Conservation (phyloP, 345 rosid species). For the Laguncularia racemosa region DNA sequence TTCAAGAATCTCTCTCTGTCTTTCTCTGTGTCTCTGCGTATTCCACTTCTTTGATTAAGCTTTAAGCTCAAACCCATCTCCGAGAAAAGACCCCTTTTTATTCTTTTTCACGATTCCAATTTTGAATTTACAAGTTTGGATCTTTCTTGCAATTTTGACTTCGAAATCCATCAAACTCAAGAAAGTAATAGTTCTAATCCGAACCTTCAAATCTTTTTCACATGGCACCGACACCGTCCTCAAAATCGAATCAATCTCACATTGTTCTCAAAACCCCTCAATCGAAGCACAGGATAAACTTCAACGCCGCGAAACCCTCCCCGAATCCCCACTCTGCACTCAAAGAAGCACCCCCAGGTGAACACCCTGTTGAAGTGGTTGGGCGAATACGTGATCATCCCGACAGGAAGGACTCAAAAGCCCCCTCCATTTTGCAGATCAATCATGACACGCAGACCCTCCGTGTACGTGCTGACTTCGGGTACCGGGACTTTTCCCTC, state of each 20-base stretch:
- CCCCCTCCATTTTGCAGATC: slow-evolving; percentile 42
- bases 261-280: slow-evolving; percentile 52
- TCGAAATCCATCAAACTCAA: no score
- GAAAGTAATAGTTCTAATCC: no score
- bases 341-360: slow-evolving; percentile 43
- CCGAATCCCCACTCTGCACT: slow-evolving; percentile 34
- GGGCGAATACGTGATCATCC: slow-evolving; percentile 59
- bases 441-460: slow-evolving; percentile 54
- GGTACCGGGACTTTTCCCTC: slow-evolving; percentile 81
- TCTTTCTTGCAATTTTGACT: no score
- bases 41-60: not conserved
- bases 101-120: not conserved
- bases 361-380: slow-evolving; percentile 88
- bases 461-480: slow-evolving; percentile 75
- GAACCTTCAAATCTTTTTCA: no score
- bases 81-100: not conserved
- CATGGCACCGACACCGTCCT: slow-evolving; percentile 84
- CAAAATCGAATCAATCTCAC: slow-evolving; percentile 29
- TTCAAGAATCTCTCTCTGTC: slow-evolving; percentile 5
- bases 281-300: slow-evolving; percentile 63
- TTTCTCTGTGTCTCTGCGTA: slow-evolving; percentile 8
- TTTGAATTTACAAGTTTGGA: no score
- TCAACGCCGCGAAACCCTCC: slow-evolving; percentile 33
- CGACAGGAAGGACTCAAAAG: slow-evolving; percentile 44
- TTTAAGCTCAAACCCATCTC: not conserved